A percentile compares a stretch with the other conserved stretches of the same genome.
phyloP scores from a whole-genome alignment of 192 early-diverging fungal genomes.

The Jimgerdemannia lactiflua region DNA sequence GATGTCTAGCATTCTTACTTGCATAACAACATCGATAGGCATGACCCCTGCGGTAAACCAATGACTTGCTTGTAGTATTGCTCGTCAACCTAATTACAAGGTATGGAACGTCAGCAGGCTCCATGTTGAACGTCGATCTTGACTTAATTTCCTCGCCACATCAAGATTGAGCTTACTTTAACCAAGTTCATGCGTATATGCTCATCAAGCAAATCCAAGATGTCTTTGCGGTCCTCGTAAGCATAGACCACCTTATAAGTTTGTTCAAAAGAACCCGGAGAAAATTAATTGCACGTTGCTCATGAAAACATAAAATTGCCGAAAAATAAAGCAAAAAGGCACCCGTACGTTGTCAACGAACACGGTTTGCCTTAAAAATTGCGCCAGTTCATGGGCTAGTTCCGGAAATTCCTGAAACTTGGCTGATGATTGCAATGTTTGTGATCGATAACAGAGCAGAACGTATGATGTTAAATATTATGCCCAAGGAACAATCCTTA shows the following conservation, averaged over 20 bases:
- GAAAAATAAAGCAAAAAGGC: background rate
- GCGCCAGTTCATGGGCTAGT: slow-evolving; percentile 9
- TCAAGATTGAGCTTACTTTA: slow-evolving; percentile 24
- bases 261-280: too few relatives aligned
- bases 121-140: too few relatives aligned
- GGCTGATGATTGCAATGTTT: background rate
- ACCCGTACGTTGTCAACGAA: slow-evolving; percentile 9
- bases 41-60: slow-evolving; percentile 93
- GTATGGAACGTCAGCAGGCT: background rate
- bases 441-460: background rate
- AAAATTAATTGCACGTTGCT: background rate
- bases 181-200: slow-evolving; percentile 72
- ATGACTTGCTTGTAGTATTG: slow-evolving; percentile 62
- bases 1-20: slow-evolving; percentile 37
- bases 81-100: slow-evolving; percentile 31
- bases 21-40: slow-evolving; percentile 85
- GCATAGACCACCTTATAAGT: slow-evolving; percentile 45
- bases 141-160: background rate
- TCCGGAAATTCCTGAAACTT: slow-evolving; percentile 32
- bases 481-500: too few relatives aligned
- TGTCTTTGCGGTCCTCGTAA: slow-evolving; percentile 42
- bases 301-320: background rate
- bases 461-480: background rate
- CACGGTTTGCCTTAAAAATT: slow-evolving; percentile 8
- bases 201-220: slow-evolving; percentile 50